Evolutionary conservation across 2,329 filamentous ascomycete species (phyloP), one percentile per base, ranked within the genome.

Genomic region (Corinectria fuckeliana): DNA sequence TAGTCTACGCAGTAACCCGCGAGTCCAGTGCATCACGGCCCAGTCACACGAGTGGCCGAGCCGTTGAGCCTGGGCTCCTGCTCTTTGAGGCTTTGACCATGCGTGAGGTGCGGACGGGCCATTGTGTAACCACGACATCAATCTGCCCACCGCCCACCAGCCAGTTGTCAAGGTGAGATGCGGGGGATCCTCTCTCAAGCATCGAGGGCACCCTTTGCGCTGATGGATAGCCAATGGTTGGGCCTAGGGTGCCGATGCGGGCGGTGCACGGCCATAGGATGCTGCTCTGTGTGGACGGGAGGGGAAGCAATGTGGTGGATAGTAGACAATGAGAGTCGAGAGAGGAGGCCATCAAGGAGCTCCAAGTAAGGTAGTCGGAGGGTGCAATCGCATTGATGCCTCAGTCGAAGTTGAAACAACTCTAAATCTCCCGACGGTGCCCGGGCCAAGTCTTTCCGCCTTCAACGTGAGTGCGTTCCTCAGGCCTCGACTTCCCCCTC

Each of bases 321-420:
- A n/a, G 16, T 28, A 9, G 16, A 28, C 25, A 9, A 18, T n/a
- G n/a, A 14, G 9, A 8, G 42, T 28, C 10, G 5, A 28, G 42
- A 3, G 42, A 18, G n/a, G 16, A 11, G 25, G 14, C 14, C 7
- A 44, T 34, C n/a, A 28, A 4, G 26, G n/a, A 30, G 23, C 14
- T 39, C 23, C 16, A 25, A 30, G 28, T 39, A 55, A 39, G 44
- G 48, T 47, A 41, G 32, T 28, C 34, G 38, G 38, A 21, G 10
- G 10, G 25, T 20, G 16, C n/a, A n/a, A n/a, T n/a, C n/a, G n/a
- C n/a, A n/a, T n/a, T n/a, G n/a, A n/a, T 44, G 50, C 28, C 30
- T 50, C 41, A 58, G 47, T 28, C n/a, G 38, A 42, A 28, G 56
- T 48, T 30, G 28, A 42, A 58, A 58, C 49, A 58, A 58, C 49